phyloP scores from a whole-genome alignment of 2,329 filamentous ascomycete genomes.

The Cercospora sesami region DNA sequence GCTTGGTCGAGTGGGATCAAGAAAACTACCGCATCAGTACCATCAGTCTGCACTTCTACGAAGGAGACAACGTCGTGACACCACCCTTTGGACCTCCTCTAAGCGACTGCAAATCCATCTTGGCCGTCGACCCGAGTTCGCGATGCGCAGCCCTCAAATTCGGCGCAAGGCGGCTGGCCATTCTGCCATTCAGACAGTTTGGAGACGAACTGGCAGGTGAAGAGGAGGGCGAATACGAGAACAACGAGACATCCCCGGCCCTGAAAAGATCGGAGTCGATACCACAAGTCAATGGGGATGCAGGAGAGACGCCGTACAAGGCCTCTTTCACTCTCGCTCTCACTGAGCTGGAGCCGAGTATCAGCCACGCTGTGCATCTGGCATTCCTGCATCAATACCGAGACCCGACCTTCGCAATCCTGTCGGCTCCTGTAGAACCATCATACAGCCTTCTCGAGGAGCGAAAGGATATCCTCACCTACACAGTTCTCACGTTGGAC shows the following conservation, averaged over 20 bases:
- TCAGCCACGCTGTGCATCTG: constrained; percentile 87
- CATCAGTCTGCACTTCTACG: constrained; percentile 96
- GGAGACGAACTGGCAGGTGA: constrained; percentile 74
- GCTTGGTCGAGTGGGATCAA: constrained; percentile 90
- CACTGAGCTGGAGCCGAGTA: constrained; percentile 79
- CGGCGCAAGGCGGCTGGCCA: constrained; percentile 82
- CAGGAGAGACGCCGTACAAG: constrained; percentile 67
- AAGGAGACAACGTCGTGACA: constrained; percentile 70
- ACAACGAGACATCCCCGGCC: constrained; percentile 52
- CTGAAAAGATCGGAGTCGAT: constrained; percentile 28
- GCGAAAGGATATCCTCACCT: constrained; percentile 80
- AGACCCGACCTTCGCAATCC: constrained; percentile 93
- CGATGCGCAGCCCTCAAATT: constrained; percentile 95
- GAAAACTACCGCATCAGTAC: constrained; percentile 76
- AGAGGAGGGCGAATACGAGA: constrained; percentile 74
- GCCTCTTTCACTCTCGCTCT: constrained; percentile 91
- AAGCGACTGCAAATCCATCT: constrained; percentile 72
- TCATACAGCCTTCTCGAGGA: constrained; percentile 73
- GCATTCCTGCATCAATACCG: constrained; percentile 95
- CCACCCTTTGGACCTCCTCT: constrained; percentile 75
- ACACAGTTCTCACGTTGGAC: constrained; percentile 93
- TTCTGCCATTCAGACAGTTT: constrained; percentile 83
- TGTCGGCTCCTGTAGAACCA: constrained; percentile 73
- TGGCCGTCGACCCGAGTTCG: constrained; percentile 86
- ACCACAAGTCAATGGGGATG: constrained; percentile 41